Evolutionary conservation across 1,284 basidiomycete species (phyloP), one percentile per base, ranked within the genome.

Genomic region (Ganoderma boninense): DNA sequence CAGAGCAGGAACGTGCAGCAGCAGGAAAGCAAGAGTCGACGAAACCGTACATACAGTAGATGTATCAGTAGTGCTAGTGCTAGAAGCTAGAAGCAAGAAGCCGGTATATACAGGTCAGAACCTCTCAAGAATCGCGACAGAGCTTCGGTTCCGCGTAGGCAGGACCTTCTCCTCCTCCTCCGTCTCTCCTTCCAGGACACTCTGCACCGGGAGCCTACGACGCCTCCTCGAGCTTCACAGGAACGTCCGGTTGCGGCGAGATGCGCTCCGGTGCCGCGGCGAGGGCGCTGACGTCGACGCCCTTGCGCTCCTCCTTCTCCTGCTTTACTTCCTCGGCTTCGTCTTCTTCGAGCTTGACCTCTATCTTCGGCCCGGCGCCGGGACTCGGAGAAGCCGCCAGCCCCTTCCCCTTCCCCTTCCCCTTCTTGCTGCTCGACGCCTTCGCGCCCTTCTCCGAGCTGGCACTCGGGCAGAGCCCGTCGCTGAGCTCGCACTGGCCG

Each of bases 401-500:
- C 2, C 29, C 29, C 29, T 32, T 32, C 16, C 56, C 60, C 56
- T 75, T 74, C 75, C 76, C 60, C 26, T 63, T 70, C 26, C 59
- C 64, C 43, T 32, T 62, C 64, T 66, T 71, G 60, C 44, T 69
- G 11, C 64, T 64, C 60, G 71, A 71, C 26, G 59, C 67, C 32
- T 71, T 70, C 46, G 29, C 74, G 43, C 73, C 73, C 64, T 75
- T 84, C 70, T 80, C n/a, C n/a, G n/a, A n/a, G n/a, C n/a, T 82
- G n/a, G 86, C 90, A 71, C 89, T 93, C 1, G 89, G 92, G 79
- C 89, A 93, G 5, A 90, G 85, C 54, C 81, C 87, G 38, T 80
- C 74, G 69, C 86, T 90, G 54, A 94, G 80, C 5, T 86, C 84
- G 76, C 96, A 97, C n/a, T 87, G 77, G 72, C 94, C 92, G 78